phyloP scores from a whole-genome alignment of 495 filamentous ascomycete genomes.

The Penicillium cinerascens region DNA sequence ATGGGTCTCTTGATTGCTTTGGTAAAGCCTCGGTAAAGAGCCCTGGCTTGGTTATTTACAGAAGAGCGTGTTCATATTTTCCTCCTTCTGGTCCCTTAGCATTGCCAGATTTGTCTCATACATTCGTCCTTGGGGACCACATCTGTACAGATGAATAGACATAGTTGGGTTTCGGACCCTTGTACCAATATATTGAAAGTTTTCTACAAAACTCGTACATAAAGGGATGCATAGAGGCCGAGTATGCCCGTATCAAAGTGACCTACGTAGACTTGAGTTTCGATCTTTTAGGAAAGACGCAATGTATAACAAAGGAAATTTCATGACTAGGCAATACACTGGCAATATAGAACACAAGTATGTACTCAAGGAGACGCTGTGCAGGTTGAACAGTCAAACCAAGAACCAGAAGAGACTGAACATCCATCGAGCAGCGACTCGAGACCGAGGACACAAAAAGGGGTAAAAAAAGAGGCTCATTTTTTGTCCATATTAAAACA shows the following conservation, averaged over 20 bases:
- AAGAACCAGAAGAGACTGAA: constrained; percentile 5
- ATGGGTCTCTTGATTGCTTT: constrained; percentile 58
- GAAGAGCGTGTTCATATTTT: background rate
- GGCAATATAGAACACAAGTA: constrained; percentile 32
- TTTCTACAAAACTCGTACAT: background rate
- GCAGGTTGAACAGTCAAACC: constrained; percentile 1
- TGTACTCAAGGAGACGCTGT: constrained; percentile 27
- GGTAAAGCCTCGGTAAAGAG: constrained; percentile 46
- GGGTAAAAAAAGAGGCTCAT: constrained; percentile 33
- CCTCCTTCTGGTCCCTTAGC: background rate
- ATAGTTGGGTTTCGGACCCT: background rate
- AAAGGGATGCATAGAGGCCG: background rate
- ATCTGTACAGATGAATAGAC: constrained; percentile 20
- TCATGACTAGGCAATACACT: constrained; percentile 35
- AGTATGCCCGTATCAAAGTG: background rate
- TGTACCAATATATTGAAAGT: constrained; percentile 6
- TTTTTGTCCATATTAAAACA: constrained; percentile 49
- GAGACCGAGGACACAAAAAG: constrained; percentile 21
- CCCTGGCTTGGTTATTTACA: background rate
- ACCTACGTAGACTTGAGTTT: background rate
- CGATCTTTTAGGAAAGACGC: background rate
- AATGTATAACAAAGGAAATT: constrained; percentile 26
- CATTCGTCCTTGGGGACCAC: background rate
- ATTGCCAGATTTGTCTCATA: background rate
- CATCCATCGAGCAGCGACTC: constrained; percentile 16